Base-by-base conservation (phyloP, 495 filamentous ascomycete genomes). In the Talaromyces stipitatus region DNA sequence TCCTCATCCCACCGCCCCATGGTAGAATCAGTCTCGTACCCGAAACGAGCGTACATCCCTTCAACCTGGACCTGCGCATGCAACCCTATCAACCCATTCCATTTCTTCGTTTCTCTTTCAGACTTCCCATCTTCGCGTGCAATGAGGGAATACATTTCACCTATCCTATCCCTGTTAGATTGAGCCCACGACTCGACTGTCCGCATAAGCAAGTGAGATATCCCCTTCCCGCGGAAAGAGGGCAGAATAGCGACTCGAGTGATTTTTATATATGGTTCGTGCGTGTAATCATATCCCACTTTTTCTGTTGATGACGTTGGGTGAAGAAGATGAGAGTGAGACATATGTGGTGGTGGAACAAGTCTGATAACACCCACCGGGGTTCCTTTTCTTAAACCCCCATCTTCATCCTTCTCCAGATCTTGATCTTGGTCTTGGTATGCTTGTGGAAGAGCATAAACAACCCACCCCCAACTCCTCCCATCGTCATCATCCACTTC, bases 1-100 rank as follows among this genome's bases (percentile, higher is more conserved):
- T 95, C 90, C 72, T 96, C 91, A 36, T 75, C 71, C 89, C 91
- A 97, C 60, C 60, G 71, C 0, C 89, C 88, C 82, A 94, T 80
- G 7, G 66, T 70, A 64, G 82, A 75, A 71, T 96, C 91, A 7
- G 78, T 66, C 60, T 69, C 65, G 64, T 95, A 97, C 0, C 90
- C 90, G 68, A 82, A 75, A 54, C 72, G 72, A 55, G 62, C 64
- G 80, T 88, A 95, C 60, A 83, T 67, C 59, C 63, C 64, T 60
- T 81, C 77, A 24, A 86, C 84, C 11, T 69, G 60, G 58, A 74
- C 78, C 74, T 91, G 88, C 20, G 89, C 88, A 75, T 95, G 90
- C 20, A 85, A 78, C 64, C 90, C 81, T 3, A 88, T 68, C 60
- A 95, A 69, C 0, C 90, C 89, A 12, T 73, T 75, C 87, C 87